Percentiles rank a stretch among this genome's conserved stretches.
These are phyloP conservation scores for Pelomyxa schiedti DNA, from an alignment of 78 protist genomes.

Conservation along the genomic window DNA sequence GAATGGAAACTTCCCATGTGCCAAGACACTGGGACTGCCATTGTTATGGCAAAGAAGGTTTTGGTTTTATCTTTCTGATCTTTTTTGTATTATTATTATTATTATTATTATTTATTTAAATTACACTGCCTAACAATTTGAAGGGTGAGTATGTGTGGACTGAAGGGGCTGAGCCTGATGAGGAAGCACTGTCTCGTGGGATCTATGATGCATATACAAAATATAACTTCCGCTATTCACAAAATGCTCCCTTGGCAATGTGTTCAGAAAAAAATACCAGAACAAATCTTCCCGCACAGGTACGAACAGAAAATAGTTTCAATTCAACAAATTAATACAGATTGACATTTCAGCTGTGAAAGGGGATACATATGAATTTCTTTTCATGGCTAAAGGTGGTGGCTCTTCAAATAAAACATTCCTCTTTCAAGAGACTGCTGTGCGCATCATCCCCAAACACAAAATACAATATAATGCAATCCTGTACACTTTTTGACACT, in stretches of 20 bases:
- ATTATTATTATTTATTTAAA: too few species aligned
- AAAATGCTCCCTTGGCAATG: slow-evolving; percentile 72
- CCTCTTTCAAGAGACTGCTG: slow-evolving; percentile 57
- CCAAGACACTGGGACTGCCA: slow-evolving; percentile 66
- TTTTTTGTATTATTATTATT: too few species aligned
- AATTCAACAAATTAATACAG: too few species aligned
- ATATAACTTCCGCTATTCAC: slow-evolving; percentile 71
- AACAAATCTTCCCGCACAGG: slow-evolving; percentile 79
- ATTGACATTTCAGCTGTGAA: slow-evolving; percentile 53
- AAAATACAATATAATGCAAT: too few species aligned
- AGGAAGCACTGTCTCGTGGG: slow-evolving; percentile 53
- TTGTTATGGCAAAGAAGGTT: slow-evolving; percentile 16
- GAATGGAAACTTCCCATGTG: slow-evolving; percentile 56
- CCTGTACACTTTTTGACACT: neutral
- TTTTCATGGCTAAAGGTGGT: slow-evolving; percentile 77
- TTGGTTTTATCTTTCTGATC: slow-evolving; percentile 3
- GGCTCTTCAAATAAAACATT: slow-evolving; percentile 80
- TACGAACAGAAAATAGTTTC: too few species aligned
- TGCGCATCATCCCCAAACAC: too few species aligned
- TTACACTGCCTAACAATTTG: too few species aligned
- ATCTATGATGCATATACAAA: slow-evolving; percentile 64
- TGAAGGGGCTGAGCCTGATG: slow-evolving; percentile 51
- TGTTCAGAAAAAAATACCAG: slow-evolving; percentile 68
- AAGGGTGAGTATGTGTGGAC: slow-evolving; percentile 58
- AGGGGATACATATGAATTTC: slow-evolving; percentile 57